Base-by-base conservation (phyloP, 2,329 filamentous ascomycete genomes). In the Fusarium paranaense region DNA sequence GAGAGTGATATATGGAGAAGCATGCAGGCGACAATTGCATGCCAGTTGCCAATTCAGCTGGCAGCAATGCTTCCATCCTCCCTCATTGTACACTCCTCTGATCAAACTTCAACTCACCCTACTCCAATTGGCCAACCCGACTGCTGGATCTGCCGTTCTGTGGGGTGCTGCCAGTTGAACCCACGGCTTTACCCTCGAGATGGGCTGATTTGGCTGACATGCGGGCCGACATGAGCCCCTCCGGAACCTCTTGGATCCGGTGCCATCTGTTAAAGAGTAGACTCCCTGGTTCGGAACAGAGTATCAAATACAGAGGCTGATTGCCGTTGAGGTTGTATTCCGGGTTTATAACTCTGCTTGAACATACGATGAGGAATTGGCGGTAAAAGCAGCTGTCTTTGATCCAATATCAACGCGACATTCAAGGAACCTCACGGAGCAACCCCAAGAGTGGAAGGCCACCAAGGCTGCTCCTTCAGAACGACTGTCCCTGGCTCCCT, bases 161-260 rank as follows among this genome's bases (percentile, higher is more conserved):
- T 62, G 60, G 60, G 33, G 60, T 54, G 40, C 40, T 62, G 42
- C 18, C 42, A 62, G 33, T 45, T 16, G 30, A 62, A 37, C 20
- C 42, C 30, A 47, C 32, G 59, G 40, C 37, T 37, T 50, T 50
- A 13, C 14, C 30, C 59, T 47, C 27, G 11, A 56, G 22, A 56
- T 63, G 61, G 45, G 45, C 61, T 63, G 61, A 40, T 56, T n/a
- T 38, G 25, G 45, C 22, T 62, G 42, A 50, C 10, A 37, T 62
- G 32, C 42, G 33, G 45, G 22, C 40, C 27, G 38, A 33, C 30
- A n/a, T 38, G 20, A 52, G 25, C 45, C 45, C 32, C 33, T 52
- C 33, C 61, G 61, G 61, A 63, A 63, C 16, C 45, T 63, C 30
- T 47, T 52, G 32, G 45, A 32, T 54, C 61, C 61, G 61, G 18